Conservation (phyloP, 1,284 basidiomycete species). For the Gymnopus androsaceus region DNA sequence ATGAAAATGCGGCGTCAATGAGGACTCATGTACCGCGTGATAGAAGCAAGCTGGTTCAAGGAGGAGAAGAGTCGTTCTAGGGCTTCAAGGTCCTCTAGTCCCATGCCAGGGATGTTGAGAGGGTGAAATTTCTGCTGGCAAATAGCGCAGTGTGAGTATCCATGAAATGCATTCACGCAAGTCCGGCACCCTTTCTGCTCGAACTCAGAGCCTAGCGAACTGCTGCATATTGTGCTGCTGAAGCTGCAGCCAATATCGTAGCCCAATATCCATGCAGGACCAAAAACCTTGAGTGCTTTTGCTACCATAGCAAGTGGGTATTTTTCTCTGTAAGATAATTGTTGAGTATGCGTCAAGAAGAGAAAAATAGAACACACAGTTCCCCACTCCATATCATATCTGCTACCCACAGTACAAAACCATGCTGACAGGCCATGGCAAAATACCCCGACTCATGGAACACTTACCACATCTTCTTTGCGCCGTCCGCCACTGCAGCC, state of each 20-base stretch:
- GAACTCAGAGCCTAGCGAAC: constrained; percentile 24
- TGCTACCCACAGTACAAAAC: constrained; percentile 29
- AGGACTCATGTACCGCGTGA: constrained; percentile 23
- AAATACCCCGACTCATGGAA: constrained; percentile 37
- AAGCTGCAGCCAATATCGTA: constrained; percentile 14
- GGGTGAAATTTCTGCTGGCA: too few relatives aligned
- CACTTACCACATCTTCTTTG: constrained; percentile 31
- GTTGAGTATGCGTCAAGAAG: neutral
- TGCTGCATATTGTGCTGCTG: neutral
- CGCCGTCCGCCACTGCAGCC: constrained; percentile 24
- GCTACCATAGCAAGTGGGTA: constrained; percentile 9
- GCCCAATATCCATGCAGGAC: neutral
- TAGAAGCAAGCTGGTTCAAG: constrained; percentile 30
- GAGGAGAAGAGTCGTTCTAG: constrained; percentile 33
- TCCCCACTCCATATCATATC: constrained; percentile 41
- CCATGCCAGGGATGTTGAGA: too few relatives aligned
- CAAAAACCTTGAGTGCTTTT: neutral
- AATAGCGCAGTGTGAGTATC: too few relatives aligned
- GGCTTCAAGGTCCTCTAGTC: constrained; percentile 32
- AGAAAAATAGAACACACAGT: constrained; percentile 27
- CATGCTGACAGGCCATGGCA: constrained; percentile 33
- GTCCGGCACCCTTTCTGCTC: constrained; percentile 20
- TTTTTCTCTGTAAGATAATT: neutral
- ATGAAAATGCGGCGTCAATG: constrained; percentile 32
- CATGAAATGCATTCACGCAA: constrained; percentile 5